Percentiles rank a stretch among this genome's conserved stretches.
Conservation (phyloP, 768 basidiomycete genomes). For the Boletus sp. region DNA sequence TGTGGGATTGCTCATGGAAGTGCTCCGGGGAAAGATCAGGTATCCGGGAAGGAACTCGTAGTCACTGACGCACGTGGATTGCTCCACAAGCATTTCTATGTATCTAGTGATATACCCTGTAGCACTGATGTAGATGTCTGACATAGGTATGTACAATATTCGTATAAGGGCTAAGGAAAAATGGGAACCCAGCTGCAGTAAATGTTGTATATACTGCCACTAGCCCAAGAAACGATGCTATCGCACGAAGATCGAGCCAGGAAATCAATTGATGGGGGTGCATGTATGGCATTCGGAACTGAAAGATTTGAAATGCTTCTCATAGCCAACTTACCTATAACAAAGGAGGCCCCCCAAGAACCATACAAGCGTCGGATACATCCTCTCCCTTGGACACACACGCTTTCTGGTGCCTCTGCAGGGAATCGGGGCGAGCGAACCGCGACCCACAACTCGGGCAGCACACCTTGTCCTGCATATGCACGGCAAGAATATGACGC, state of each 20-base stretch:
- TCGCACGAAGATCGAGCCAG: no score
- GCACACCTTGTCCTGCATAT: conserved; percentile 18
- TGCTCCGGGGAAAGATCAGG: conserved; percentile 26
- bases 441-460: conserved; percentile 16
- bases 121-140: background rate
- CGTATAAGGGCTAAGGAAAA: background rate
- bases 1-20: conserved; percentile 31
- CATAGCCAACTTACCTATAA: background rate
- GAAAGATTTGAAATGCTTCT: background rate
- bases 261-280: background rate
- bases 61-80: background rate
- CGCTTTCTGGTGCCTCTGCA: conserved; percentile 22
- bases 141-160: conserved; percentile 1
- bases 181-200: no score
- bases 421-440: conserved; percentile 27
- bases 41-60: conserved; percentile 22
- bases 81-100: background rate
- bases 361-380: background rate
- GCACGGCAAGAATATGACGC: conserved; percentile 26
- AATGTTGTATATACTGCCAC: no score
- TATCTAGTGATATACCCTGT: background rate
- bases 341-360: background rate
- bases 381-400: conserved; percentile 5
- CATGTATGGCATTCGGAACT: background rate
- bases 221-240: no score